Conservation (phyloP, 2,329 filamentous ascomycete genomes). For the Daldinia eschscholtzii region DNA sequence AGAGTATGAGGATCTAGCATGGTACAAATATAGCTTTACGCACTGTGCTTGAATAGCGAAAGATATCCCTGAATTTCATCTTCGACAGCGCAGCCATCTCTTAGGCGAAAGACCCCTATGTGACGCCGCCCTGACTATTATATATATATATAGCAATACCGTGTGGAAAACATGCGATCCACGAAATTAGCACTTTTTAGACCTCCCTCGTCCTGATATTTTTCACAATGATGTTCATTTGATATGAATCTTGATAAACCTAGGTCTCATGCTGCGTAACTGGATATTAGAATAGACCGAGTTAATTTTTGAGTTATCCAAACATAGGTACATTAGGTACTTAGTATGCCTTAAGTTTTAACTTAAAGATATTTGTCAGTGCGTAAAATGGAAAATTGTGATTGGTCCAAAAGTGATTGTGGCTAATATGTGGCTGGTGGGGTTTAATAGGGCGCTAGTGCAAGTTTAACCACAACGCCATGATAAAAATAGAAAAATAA, state of each 20-base stretch:
- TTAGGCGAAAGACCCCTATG: background rate
- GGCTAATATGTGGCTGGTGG: no score
- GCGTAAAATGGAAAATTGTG: no score
- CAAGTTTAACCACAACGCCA: no score
- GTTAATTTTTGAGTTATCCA: no score
- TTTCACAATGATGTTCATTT: background rate
- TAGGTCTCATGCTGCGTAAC: background rate
- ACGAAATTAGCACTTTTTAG: background rate
- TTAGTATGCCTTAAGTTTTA: no score
- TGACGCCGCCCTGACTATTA: background rate
- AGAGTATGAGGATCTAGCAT: background rate
- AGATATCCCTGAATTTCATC: background rate
- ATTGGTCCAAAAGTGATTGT: no score
- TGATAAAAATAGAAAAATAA: no score
- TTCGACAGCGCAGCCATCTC: background rate
- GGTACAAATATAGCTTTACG: background rate
- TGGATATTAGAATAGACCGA: no score
- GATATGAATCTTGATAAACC: background rate
- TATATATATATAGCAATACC: background rate
- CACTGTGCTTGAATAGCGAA: background rate
- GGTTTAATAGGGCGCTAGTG: no score
- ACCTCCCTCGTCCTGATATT: background rate
- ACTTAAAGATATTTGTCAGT: no score
- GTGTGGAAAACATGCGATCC: background rate
- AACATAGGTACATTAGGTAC: no score